Conservation (phyloP, 495 filamentous ascomycete genomes). For the Penicillium antarcticum region DNA sequence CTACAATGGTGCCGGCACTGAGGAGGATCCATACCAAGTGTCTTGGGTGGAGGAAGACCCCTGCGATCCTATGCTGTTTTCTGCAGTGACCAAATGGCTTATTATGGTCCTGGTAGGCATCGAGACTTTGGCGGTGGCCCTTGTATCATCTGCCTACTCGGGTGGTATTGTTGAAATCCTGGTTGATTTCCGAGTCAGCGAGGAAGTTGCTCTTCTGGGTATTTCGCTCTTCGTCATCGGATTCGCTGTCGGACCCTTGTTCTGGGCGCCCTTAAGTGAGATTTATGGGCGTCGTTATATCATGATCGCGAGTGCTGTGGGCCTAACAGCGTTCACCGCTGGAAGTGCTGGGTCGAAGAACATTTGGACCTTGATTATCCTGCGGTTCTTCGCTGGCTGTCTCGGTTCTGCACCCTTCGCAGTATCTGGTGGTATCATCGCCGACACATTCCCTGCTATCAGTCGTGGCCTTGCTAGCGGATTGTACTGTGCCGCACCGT, state of each 20-base stretch:
- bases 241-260: slow-evolving; percentile 12
- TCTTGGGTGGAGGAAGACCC: slow-evolving; percentile 59
- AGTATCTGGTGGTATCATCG: slow-evolving; percentile 56
- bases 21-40: slow-evolving; percentile 61
- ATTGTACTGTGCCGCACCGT: slow-evolving; percentile 54
- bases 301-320: slow-evolving; percentile 44
- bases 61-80: slow-evolving; percentile 50
- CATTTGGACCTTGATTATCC: slow-evolving; percentile 53
- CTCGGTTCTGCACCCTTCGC: slow-evolving; percentile 58
- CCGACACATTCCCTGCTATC: slow-evolving; percentile 52
- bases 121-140: slow-evolving; percentile 64
- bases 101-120: slow-evolving; percentile 55
- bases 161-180: slow-evolving; percentile 1
- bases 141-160: slow-evolving; percentile 61
- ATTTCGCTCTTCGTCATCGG: slow-evolving; percentile 11
- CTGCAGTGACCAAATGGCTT: slow-evolving; percentile 49
- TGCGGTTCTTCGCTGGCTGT: slow-evolving; percentile 61
- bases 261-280: slow-evolving; percentile 55
- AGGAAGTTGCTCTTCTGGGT: slow-evolving; percentile 1
- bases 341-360: slow-evolving; percentile 51
- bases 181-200: background rate
- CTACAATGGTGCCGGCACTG: slow-evolving; percentile 58
- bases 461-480: slow-evolving; percentile 52
- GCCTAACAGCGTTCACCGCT: slow-evolving; percentile 54
- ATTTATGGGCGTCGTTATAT: slow-evolving; percentile 40